Evolutionary conservation across 768 basidiomycete species (phyloP), one percentile per base, ranked within the genome.

Genomic region (Russula griseocarnosa): DNA sequence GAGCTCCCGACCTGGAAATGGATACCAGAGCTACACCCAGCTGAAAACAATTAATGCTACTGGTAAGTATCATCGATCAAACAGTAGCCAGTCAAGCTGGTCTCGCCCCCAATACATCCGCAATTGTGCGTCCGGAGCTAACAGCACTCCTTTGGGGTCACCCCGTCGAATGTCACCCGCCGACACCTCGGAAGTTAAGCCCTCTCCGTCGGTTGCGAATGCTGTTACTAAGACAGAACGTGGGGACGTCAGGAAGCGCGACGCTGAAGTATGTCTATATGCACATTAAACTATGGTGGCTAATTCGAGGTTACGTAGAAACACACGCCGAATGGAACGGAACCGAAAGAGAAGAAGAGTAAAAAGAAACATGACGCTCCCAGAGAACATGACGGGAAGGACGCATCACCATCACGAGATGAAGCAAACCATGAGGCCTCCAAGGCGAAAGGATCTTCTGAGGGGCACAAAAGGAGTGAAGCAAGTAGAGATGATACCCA

Each of bases 121-220:
- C 42, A 59, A 50, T 60, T 55, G 58, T 47, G 76, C 73, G 2
- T 86, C 86, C 51, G 90, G 90, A 66, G 83, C 87, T 70, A 92
- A 92, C 69, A 81, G 74, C 70, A 87, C 82, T 36, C 90, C 88
- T 46, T 76, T 92, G 60, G 90, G 90, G 60, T 80, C 84, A 18
- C 83, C 86, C 9, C 69, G 64, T 42, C 79, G 81, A 70, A 81
- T 82, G 79, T 78, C 79, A 50, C 77, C 82, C 30, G 66, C 77
- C 57, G 66, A 69, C 54, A 70, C 73, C n/a, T 63, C 73, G 34
- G 69, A 73, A 58, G 64, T 58, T 40, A 42, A 70, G 24, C 63
- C 63, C 24, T 57, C 56, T 11, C 32, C 62, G 16, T 52, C 42
- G 20, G 40, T 3, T 36, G 54, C 38, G 34, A 32, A 58, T 26